A percentile compares a stretch with the other conserved stretches of the same genome.
Evolutionary conservation across 768 basidiomycete species (phyloP).

Genomic region (Serendipita sp.): DNA sequence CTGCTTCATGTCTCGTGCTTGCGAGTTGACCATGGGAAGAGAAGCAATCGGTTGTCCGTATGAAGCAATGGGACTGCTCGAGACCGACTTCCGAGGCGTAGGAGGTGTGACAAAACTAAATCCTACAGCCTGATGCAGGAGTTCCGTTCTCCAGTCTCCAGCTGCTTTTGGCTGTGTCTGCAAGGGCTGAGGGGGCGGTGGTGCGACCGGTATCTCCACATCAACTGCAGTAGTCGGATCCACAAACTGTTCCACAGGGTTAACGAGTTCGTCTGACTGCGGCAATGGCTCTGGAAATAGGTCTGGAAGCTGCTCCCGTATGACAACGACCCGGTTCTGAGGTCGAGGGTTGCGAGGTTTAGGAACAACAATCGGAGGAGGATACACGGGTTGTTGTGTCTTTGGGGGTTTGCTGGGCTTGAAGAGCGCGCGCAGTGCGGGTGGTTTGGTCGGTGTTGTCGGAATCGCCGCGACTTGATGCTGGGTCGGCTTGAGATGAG

Average conservation of each 20-base stretch:
- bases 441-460: constrained; percentile 8
- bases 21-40: constrained; percentile 40
- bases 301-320: background rate
- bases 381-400: constrained; percentile 22
- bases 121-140: constrained; percentile 63
- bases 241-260: background rate
- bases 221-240: constrained; percentile 3
- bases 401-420: constrained; percentile 27
- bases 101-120: constrained; percentile 17
- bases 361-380: constrained; percentile 53
- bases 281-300: constrained; percentile 17
- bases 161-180: constrained; percentile 16
- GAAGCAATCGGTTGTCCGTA: constrained; percentile 1
- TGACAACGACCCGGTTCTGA: constrained; percentile 19
- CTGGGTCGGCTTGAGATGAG: constrained; percentile 53
- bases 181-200: constrained; percentile 25
- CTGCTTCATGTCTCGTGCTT: constrained; percentile 12
- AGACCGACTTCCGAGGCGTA: background rate
- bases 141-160: constrained; percentile 57
- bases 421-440: constrained; percentile 9
- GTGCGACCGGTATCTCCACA: constrained; percentile 15
- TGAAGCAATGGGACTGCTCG: background rate
- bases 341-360: constrained; percentile 48
- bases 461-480: constrained; percentile 3
- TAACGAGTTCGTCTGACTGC: constrained; percentile 28